Percentiles rank a stretch among this genome's conserved stretches.
These are phyloP conservation scores for Albugo laibachii DNA, from an alignment of 352 stramenopile species.

Conservation along the genomic window DNA sequence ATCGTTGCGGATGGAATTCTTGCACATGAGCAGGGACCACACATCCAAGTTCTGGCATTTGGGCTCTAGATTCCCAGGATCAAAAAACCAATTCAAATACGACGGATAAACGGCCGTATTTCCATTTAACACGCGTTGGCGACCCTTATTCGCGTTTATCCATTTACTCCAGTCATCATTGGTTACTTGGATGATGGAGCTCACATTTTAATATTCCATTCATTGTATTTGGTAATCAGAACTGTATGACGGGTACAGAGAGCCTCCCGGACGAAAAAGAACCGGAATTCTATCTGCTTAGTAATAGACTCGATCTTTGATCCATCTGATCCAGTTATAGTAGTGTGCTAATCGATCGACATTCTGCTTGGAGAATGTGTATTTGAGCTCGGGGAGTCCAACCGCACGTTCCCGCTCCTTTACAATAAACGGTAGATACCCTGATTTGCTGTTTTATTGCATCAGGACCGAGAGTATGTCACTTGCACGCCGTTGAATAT, in stretches of 20 bases:
- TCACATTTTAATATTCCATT: slow-evolving; percentile 26
- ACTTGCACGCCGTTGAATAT: slow-evolving; percentile 28
- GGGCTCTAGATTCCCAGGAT: slow-evolving; percentile 34
- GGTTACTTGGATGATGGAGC: slow-evolving; percentile 30
- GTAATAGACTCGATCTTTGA: slow-evolving; percentile 51
- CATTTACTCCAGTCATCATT: slow-evolving; percentile 59
- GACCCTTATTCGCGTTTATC: slow-evolving; percentile 41
- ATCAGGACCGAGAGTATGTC: slow-evolving; percentile 21
- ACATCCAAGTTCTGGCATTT: slow-evolving; percentile 19
- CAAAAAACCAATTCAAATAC: slow-evolving; percentile 43
- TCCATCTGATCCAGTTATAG: slow-evolving; percentile 64
- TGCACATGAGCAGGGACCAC: slow-evolving; percentile 36
- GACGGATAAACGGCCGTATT: too few relatives aligned
- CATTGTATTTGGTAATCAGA: slow-evolving; percentile 39
- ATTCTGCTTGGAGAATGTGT: slow-evolving; percentile 44
- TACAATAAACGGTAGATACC: slow-evolving; percentile 36
- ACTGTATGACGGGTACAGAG: slow-evolving; percentile 46
- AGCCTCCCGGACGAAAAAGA: slow-evolving; percentile 18
- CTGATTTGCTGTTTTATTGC: slow-evolving; percentile 20
- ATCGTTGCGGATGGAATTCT: slow-evolving; percentile 84
- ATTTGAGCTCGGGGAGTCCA: slow-evolving; percentile 24
- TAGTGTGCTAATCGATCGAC: slow-evolving; percentile 42
- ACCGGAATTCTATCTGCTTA: slow-evolving; percentile 25
- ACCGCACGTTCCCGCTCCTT: slow-evolving; percentile 41
- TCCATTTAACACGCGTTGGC: slow-evolving; percentile 6